A percentile compares a stretch with the other conserved stretches of the same genome.
Conservation (phyloP, 139 green algal species). For the Chlorella sp. region DNA sequence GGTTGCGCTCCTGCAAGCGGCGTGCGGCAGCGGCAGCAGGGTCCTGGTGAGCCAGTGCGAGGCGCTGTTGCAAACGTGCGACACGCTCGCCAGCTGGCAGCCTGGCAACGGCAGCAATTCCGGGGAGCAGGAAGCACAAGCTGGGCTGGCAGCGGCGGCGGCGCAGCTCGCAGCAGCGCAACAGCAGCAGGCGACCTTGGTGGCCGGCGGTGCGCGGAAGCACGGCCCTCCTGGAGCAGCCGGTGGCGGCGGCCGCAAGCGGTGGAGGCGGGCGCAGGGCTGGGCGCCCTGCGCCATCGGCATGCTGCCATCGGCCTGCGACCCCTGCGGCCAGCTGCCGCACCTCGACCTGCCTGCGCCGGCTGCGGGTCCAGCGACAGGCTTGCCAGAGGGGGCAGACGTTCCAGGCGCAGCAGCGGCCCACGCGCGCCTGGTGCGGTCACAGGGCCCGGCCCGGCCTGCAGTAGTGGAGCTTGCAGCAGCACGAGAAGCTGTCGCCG, state of each 20-base stretch:
- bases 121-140: background rate
- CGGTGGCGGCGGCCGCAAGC: background rate
- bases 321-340: conserved; percentile 32
- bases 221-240: background rate
- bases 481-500: no score
- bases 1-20: background rate
- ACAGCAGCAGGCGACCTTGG: background rate
- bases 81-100: background rate
- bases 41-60: background rate
- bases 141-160: background rate
- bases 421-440: no score
- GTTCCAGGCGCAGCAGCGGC: no score
- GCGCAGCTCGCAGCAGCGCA: background rate
- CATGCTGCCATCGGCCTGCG: conserved; percentile 33
- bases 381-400: no score
- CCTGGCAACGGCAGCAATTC: background rate
- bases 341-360: background rate
- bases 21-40: background rate
- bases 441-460: no score
- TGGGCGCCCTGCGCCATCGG: conserved; percentile 63
- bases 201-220: background rate
- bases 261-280: conserved; percentile 10
- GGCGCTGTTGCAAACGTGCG: background rate
- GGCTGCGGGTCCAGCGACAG: no score
- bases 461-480: no score